Conservation (phyloP, 2,329 filamentous ascomycete genomes). For the Gnomoniopsis sp. region DNA sequence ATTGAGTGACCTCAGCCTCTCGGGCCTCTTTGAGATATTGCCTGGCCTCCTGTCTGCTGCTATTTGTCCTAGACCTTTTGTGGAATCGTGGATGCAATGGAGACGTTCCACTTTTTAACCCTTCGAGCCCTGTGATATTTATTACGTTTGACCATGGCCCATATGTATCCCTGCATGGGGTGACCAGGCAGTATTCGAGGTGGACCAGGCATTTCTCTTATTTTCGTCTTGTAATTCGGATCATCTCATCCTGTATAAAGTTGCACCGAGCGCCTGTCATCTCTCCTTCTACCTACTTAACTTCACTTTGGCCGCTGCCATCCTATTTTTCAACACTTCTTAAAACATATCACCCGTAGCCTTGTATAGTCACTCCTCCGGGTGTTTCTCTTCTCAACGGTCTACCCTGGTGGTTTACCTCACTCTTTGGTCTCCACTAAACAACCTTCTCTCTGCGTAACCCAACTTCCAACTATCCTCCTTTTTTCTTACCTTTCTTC, state of each 20-base stretch:
- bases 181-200: no score
- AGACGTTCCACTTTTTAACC: background rate
- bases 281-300: background rate
- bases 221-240: background rate
- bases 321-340: no score
- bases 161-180: no score
- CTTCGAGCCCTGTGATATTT: background rate
- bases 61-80: background rate
- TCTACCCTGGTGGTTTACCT: constrained; percentile 13
- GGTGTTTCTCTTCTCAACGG: background rate
- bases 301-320: no score
- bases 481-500: background rate
- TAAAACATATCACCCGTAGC: background rate
- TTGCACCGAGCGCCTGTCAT: background rate
- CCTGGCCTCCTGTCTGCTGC: background rate
- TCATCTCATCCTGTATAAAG: background rate
- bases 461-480: background rate
- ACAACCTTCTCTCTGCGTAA: background rate
- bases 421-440: background rate
- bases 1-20: background rate
- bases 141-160: background rate
- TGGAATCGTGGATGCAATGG: background rate
- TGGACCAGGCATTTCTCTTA: no score
- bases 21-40: background rate
- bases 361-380: background rate